Base-by-base conservation (phyloP, 2,329 filamentous ascomycete species). In the Penicillium sp. region DNA sequence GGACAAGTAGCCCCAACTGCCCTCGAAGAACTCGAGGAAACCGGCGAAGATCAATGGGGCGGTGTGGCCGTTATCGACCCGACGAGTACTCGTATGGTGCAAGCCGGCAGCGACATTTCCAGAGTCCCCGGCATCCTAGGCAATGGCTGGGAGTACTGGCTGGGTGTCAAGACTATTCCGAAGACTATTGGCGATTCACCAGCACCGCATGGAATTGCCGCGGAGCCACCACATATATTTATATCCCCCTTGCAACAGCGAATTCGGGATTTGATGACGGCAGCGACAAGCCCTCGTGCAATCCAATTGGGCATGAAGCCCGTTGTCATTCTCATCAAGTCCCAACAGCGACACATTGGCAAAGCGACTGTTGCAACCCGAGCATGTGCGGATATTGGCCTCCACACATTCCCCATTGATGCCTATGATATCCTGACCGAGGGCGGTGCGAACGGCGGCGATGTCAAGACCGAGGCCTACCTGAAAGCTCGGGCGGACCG, bases 381-480 rank as follows among this genome's bases (percentile, higher is more conserved):
- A 39, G 91, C 92, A 4, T 95, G 91, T 69, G 82, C 88, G 2
- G 92, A 96, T 63, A 87, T 96, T 56, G 94, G 94, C 3, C 78
- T 97, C 14, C 94, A 99, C 69, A 88, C 86, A 0, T 97, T 96
- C 68, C 74, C 83, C 0, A 89, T 99, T 46, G 91, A 97, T 69
- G 89, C 90, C 0, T 96, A 95, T 64, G 94, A 99, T 63, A 90
- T 99, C 38, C 78, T 96, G 4, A 92, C 90, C n/a, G 92, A 97
- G 69, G 90, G 90, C 13, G 87, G 88, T 40, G 88, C 87, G 1
- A 90, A 90, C 47, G 90, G 90, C 8, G 87, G 89, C 49, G 94
- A 99, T 66, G 88, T 95, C 25, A 96, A 97, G 73, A 96, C 92
- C 0, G 92, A 96, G 66, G 92, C 89, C 0, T 89, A 95, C 60